Evolutionary conservation across 257 asterid species (phyloP).

Genomic region (Gentiana straminea): DNA sequence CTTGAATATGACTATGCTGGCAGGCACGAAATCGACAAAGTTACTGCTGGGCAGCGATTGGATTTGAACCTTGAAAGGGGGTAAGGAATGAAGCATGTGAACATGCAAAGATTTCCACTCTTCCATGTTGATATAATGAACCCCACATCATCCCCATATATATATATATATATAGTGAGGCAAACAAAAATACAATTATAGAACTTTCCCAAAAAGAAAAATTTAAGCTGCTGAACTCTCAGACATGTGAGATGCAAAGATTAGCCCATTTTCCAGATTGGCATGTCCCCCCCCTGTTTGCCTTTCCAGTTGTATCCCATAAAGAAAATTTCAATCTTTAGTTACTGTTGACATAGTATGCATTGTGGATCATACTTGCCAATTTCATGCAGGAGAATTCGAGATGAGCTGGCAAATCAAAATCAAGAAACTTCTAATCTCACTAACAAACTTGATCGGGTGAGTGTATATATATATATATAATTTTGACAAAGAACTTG

Average conservation of each 20-base stretch:
- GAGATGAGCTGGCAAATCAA: constrained; percentile 78
- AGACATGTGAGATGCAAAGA: no score
- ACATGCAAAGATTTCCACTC: no score
- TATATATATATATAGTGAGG: no score
- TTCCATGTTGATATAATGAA: no score
- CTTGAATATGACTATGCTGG: constrained; percentile 14
- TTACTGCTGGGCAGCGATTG: constrained; percentile 89
- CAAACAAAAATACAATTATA: no score
- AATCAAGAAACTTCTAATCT: constrained; percentile 83
- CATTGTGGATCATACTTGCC: not conserved
- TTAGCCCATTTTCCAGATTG: no score
- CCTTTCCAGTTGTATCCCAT: no score
- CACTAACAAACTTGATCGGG: constrained; percentile 85
- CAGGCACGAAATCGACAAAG: constrained; percentile 94
- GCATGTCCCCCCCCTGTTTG: no score
- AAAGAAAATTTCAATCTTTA: no score
- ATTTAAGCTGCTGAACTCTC: no score
- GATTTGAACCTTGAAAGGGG: constrained; percentile 94
- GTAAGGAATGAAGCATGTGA: constrained; percentile 22
- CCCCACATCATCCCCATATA: no score
- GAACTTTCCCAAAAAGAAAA: no score
- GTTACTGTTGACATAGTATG: not conserved
- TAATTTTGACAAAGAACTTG: not conserved
- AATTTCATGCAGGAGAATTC: constrained; percentile 63
- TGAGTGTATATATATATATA: constrained; percentile 22